Conservation (phyloP, 495 filamentous ascomycete genomes). For the Tuber magnatum region DNA sequence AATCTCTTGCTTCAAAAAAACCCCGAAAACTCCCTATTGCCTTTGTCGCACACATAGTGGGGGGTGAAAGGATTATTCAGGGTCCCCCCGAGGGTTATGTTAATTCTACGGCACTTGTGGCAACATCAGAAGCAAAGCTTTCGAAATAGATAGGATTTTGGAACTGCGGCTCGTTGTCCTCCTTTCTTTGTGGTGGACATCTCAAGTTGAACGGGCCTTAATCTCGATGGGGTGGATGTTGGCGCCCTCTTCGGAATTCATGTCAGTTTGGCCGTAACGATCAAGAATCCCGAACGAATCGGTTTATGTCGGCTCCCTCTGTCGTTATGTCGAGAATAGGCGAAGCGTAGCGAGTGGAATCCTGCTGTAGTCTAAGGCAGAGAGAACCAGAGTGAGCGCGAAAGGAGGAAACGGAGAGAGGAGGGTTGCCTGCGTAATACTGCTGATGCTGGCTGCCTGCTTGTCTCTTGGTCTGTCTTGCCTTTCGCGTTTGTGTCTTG, state of each 20-base stretch:
- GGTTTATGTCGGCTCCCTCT: neutral
- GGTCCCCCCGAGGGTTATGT: neutral
- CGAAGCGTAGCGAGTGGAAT: neutral
- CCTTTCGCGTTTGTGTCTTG: neutral
- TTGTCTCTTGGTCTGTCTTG: neutral
- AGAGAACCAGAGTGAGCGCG: neutral
- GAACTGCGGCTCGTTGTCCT: neutral
- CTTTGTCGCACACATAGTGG: neutral
- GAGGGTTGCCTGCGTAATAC: neutral
- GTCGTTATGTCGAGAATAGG: neutral
- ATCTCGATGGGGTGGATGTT: neutral
- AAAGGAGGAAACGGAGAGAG: neutral
- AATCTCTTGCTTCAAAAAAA: neutral
- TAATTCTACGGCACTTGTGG: neutral
- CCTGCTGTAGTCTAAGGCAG: neutral
- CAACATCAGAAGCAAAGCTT: neutral
- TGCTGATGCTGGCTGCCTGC: neutral
- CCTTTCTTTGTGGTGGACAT: neutral
- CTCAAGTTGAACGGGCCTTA: neutral
- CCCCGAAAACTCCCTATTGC: neutral
- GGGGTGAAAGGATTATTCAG: conserved; percentile 1
- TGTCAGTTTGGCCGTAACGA: neutral
- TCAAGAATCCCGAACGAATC: conserved; percentile 4
- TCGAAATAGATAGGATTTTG: neutral
- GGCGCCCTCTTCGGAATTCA: neutral